A percentile compares a stretch with the other conserved stretches of the same genome.
Conservation (phyloP, 305 asterid genomes). For the Plantago lanceolata region DNA sequence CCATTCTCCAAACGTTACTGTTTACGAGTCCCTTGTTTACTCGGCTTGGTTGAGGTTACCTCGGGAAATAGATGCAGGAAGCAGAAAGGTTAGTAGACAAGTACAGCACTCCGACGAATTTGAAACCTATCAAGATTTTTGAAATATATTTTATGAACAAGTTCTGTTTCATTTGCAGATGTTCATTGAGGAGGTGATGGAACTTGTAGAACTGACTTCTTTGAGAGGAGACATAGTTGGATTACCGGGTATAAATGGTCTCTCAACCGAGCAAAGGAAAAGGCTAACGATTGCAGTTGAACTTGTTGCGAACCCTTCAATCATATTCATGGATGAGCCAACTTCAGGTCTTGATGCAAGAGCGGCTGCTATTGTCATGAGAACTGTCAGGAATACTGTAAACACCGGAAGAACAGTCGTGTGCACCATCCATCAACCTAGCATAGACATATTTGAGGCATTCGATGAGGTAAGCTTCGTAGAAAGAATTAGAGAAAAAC, state of each 20-base stretch:
- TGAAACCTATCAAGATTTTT: neutral
- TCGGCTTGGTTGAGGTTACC: constrained; percentile 69
- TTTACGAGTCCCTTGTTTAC: constrained; percentile 54
- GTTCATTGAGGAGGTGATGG: constrained; percentile 62
- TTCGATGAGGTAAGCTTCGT: constrained; percentile 51
- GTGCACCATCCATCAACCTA: constrained; percentile 73
- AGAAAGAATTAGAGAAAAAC: neutral
- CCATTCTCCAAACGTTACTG: constrained; percentile 67
- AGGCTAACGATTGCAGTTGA: constrained; percentile 64
- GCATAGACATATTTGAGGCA: constrained; percentile 70
- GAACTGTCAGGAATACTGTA: constrained; percentile 60
- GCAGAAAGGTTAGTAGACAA: constrained; percentile 43
- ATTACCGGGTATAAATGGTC: constrained; percentile 59
- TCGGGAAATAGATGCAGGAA: constrained; percentile 35
- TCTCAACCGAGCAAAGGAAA: constrained; percentile 59
- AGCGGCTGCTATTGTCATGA: constrained; percentile 72
- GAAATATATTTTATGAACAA: neutral
- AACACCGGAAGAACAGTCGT: constrained; percentile 70
- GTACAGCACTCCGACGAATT: neutral
- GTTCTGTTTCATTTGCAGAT: constrained; percentile 24
- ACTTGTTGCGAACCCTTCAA: constrained; percentile 58
- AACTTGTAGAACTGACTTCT: constrained; percentile 48
- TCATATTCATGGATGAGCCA: constrained; percentile 61
- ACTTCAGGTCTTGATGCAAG: constrained; percentile 62
- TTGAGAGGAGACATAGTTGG: constrained; percentile 47